Evolutionary conservation across 768 basidiomycete genomes (phyloP), one percentile per base, ranked within the genome.

Genomic region (Pholiota molesta): DNA sequence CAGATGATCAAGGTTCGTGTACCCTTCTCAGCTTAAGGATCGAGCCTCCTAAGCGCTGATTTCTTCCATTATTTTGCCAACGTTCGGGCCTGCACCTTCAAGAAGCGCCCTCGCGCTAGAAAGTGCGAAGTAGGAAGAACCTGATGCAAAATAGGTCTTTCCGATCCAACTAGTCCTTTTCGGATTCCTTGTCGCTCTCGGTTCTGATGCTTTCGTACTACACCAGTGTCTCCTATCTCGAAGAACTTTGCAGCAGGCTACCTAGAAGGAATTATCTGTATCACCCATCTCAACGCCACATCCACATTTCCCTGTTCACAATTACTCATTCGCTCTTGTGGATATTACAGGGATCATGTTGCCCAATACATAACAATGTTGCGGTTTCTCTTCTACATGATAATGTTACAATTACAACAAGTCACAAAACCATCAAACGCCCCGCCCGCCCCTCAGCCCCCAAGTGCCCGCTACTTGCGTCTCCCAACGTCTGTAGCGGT

Each of bases 331-430:
- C 14, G 35, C 26, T 26, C 35, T 14, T 35, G 52, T 55, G 39
- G 35, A 55, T 55, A 55, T 33, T 55, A 55, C 53, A 55, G 35
- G 52, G 23, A 53, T 33, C 42, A 49, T 49, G 47, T 49, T 49
- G 23, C 13, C 23, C 47, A 49, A 26, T 49, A 49, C 47, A 49
- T 49, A 49, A 26, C 47, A 49, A 49, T 49, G 14, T 49, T 13
- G 19, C 14, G 47, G 35, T 37, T 37, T 37, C 35, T 37, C 35
- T 37, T 49, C 23, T n/a, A 10, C 44, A 10, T 45, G 44, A 49
- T 23, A 19, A 49, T 49, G n/a, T 49, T 49, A 49, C 47, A 49
- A 26, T 49, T 49, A 49, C 47, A 49, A 49, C 47, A 44, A 44
- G 16, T 37, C 35, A 44, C 42, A 44, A 44, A 44, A 8, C 16